Base-by-base conservation (phyloP, 129 eudicot genomes). In the Flaveria robusta region DNA sequence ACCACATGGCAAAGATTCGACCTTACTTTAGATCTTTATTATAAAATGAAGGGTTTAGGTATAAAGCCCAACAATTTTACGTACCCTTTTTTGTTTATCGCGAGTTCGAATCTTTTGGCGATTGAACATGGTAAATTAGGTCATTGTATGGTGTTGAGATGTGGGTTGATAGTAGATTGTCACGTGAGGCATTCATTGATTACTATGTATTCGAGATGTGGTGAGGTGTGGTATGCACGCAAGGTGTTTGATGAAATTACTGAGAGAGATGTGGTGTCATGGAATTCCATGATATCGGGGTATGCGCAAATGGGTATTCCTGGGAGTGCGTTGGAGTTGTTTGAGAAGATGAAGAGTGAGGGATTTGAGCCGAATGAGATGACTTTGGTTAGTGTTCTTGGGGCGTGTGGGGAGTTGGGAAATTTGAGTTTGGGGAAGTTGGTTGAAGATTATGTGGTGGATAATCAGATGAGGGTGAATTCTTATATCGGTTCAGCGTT, bases 211-310 rank as follows among this genome's bases (percentile, higher is more conserved):
- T 70, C 92, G 0, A 71, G 67, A 29, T 87, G 87, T 76, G 78
- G 92, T 11, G 84, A 80, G 62, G 7, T 88, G 60, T 66, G 75
- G 50, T 83, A 20, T 83, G 92, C 97, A 8, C 84, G 90, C 34
- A 70, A 82, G 55, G 86, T 88, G 86, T 91, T 91, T 66, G 95
- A 91, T 87, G 96, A 88, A 83, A 88, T 91, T 86, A 13, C 23
- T 9, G 87, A 83, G 15, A 88, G 85, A 54, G 95, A 91, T 80
- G 59, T 82, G 77, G 96, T 91, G 65, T 87, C 92, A 0, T 91
- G 97, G 96, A 91, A 88, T 50, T 88, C 97, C 24, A 85, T 91
- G 83, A 87, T 91, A 0, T 85, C 92, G 7, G 97, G 97, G 75
- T 91, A 89, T 72, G 75, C 79, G 3, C 80, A 78, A 82, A 81